Base-by-base conservation (phyloP, 768 basidiomycete genomes). In the Tricholoma terreum region DNA sequence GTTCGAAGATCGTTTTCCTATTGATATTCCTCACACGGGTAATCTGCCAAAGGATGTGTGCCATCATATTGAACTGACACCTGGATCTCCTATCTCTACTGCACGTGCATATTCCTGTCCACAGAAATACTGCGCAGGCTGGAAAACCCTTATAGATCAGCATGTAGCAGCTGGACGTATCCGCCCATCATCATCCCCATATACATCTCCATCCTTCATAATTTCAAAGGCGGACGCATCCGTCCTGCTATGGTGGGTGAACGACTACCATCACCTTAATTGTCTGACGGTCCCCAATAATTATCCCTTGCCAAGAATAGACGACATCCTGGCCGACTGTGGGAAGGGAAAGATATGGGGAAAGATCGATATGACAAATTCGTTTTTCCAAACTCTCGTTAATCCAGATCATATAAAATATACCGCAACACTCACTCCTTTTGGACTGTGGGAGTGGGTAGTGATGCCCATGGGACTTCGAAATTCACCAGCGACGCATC, bases 391-490 rank as follows among this genome's bases (percentile, higher is more conserved):
- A 51, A 77, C 69, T 0, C 49, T 64, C 0, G 58, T 76, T 0
- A 65, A 73, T n/a, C 63, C 60, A 0, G 69, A 74, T 3, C 57
- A 72, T n/a, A 60, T 75, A 0, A 30, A 58, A 0, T 67, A 67
- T 46, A 77, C 77, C 0, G 74, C 73, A 0, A 72, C 77, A 1
- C 60, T 59, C 0, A 79, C 73, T 0, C 75, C 72, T 0, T 73
- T 73, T 21, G 75, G 78, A 0, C 60, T 71, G 0, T 78, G 70
- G 34, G 73, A 80, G 55, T 80, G 71, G 69, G 19, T 65, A 0
- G 75, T 77, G 0, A 78, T 78, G 75, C 76, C 73, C 0, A 67
- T 73, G 53, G 76, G 73, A 0, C 50, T 73, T 7, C 54, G 61
- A 9, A 77, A 77, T 55, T 66, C 72, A 0, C 73, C 71, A 0